Base-by-base conservation (phyloP, 1,284 basidiomycete genomes). In the Fomitopsis betulina region DNA sequence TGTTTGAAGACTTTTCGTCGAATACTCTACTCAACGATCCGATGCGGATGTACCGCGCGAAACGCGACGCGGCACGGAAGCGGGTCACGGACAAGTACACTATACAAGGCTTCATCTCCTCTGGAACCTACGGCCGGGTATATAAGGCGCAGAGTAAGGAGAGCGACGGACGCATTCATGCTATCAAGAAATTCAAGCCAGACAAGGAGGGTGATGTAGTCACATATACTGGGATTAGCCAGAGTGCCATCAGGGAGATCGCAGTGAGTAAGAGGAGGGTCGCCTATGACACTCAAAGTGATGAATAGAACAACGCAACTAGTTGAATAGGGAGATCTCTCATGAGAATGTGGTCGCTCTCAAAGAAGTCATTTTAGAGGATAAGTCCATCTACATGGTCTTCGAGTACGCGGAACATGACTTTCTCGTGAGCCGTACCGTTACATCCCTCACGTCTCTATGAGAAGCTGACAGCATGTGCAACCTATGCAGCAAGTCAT, bases 151-250 rank as follows among this genome's bases (percentile, higher is more conserved):
- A 91, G 61, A 88, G 89, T 62, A 79, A 84, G 35, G 89, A 84
- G 1, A 76, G 78, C 10, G 86, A 88, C 45, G 84, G 79, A 1
- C 79, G 77, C 58, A 81, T 96, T 52, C 91, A 94, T 68, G 97
- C 96, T 4, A 98, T 99, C 77, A 99, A 99, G 78, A 99, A 99
- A 74, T 99, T 99, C 80, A 99, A 99, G 72, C 96, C 96, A 0
- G 97, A 99, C 79, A 98, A 98, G 72, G 95, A 97, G 75, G 94
- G 94, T 35, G 95, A 97, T 69, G 87, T 93, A 2, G 76, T 90
- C 54, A 93, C 92, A 0, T 99, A 98, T 72, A 97, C 95, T 8
- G 97, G 97, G 5, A 96, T 99, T 68, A 96, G 93, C 69, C 97
- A 98, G 76, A 96, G 93, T 73, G 97, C 96, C 17, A 93, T 96